Evolutionary conservation across 306 rosid species (phyloP), one percentile per base, ranked within the genome.

Genomic region (Glycyrrhiza uralensis): DNA sequence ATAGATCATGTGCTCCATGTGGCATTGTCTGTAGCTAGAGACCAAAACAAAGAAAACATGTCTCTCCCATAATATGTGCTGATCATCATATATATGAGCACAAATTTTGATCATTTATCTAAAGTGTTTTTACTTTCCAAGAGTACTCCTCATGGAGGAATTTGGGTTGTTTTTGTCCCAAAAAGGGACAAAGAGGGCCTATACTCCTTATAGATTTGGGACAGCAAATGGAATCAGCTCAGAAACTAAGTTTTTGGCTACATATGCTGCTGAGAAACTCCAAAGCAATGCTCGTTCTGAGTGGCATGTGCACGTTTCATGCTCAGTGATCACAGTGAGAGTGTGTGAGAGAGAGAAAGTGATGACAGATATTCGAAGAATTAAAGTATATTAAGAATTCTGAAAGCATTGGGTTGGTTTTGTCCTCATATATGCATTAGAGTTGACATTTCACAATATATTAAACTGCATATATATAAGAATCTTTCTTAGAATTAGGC

Each of bases 401-500:
- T 57, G 22, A 57, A 58, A 72, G 51, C 45, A 66, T 24, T 24
- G 19, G 71, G 76, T 55, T 50, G 79, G 61, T 76, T 80, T 81
- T 79, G 85, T 79, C 86, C 24, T 73, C 30, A 50, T 36, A 63
- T 58, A 62, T 73, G 72, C 50, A 74, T 63, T 55, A 74, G 83
- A 69, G 82, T 76, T 79, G 80, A 76, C 84, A 63, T 79, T 73
- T 79, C 52, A 69, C 2, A 33, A 69, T 76, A 72, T 62, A 49
- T 72, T 72, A 60, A 79, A 5, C 10, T 14, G 38, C 36, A 35
- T 28, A n/a, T n/a, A n/a, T n/a, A n/a, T n/a, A 64, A 54, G 86
- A 85, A 85, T 85, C 89, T 85, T 79, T 85, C 69, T 60, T 71
- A 66, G 83, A 67, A 81, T 70, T 78, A 67, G 63, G 52, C 28